Evolutionary conservation across 2,329 filamentous ascomycete species (phyloP), one percentile per base, ranked within the genome.

Genomic region (Aspergillus carbonarius): DNA sequence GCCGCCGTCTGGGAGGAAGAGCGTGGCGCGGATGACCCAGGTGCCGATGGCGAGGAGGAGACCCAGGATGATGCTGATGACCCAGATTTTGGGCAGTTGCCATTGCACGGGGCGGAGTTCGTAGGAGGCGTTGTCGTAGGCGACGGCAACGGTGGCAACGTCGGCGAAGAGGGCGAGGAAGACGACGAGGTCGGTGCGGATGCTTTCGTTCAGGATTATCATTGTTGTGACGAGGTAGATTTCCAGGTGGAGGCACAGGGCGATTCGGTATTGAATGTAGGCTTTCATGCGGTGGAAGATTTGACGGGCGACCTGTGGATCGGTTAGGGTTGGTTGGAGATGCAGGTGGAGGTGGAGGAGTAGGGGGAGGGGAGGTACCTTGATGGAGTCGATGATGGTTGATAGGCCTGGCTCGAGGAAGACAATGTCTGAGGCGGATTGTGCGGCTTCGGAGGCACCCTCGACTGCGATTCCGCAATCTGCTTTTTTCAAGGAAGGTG

Each of bases 71-170:
- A 74, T 54, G 61, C 71, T 74, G 66, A 92, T 90, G 65, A 91
- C 82, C 89, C 88, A 91, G 72, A 91, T 91, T 82, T 91, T 92
- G 64, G 88, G 88, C 63, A 92, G 75, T 78, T 92, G 89, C 89
- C 89, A 92, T 75, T 91, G 88, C 68, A 91, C 89, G 12, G 89
- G 89, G 40, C 88, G 86, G 60, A 82, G 82, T 71, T 92, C 89
- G 68, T 86, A 90, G 79, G 90, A 86, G 49, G 89, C 88, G 73
- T 91, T 91, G 72, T 92, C 89, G 79, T 91, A 91, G 51, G 89
- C 89, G 58, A 91, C 86, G 60, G 89, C 89, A 64, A 92, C 89
- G 62, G 89, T 92, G 60, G 89, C 89, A 76, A 92, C 79, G 83
- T 92, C 89, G 66, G 89, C 89, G 77, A 92, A 92, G 25, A 92